Evolutionary conservation across 2,329 filamentous ascomycete genomes (phyloP).

Genomic region (Venturia aucupariae): DNA sequence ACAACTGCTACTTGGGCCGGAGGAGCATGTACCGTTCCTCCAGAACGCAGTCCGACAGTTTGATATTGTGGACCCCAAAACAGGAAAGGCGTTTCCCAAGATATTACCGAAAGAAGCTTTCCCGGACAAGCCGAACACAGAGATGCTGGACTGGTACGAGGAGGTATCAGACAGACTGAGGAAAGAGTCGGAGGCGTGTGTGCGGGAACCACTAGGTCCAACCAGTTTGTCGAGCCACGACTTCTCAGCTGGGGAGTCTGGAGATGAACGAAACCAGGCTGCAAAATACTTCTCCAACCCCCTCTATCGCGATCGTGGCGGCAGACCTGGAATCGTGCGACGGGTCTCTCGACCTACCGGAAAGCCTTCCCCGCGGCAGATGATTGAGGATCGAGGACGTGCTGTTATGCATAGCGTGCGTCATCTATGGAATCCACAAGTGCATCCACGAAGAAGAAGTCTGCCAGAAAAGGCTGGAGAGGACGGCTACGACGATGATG

Average conservation of each 20-base stretch:
- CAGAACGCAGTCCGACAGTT: conserved; percentile 73
- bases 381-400: conserved; percentile 26
- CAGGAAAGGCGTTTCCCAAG: conserved; percentile 48
- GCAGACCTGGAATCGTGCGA: conserved; percentile 34
- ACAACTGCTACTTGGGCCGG: conserved; percentile 76
- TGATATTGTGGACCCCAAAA: conserved; percentile 64
- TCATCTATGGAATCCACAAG: conserved; percentile 12
- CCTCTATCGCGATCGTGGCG: conserved; percentile 37
- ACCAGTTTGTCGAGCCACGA: neutral
- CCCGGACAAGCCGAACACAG: conserved; percentile 61
- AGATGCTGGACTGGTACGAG: conserved; percentile 83
- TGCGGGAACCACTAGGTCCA: neutral
- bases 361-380: conserved; percentile 20
- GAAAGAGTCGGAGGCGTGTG: conserved; percentile 44
- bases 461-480: conserved; percentile 1
- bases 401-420: conserved; percentile 21
- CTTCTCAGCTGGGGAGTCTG: conserved; percentile 25
- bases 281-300: conserved; percentile 42
- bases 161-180: conserved; percentile 62
- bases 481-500: conserved; percentile 11
- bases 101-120: conserved; percentile 58
- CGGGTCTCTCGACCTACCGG: conserved; percentile 24
- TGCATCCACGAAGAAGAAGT: conserved; percentile 9
- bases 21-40: conserved; percentile 77
- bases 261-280: conserved; percentile 35